phyloP scores from a whole-genome alignment of 2,329 filamentous ascomycete species.

The Fusarium pilosicola region DNA sequence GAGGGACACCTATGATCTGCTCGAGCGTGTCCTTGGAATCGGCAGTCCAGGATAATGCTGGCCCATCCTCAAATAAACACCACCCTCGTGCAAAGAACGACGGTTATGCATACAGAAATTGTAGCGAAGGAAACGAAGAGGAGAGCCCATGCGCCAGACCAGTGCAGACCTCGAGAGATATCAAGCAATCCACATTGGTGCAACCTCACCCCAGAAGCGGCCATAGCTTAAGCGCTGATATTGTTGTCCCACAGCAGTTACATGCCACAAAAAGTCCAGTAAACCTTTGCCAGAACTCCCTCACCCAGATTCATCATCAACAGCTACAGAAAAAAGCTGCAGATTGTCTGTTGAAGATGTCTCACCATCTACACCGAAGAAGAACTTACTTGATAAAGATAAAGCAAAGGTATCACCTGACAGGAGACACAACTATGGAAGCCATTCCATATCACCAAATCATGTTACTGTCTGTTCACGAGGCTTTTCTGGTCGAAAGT shows the following conservation, averaged over 20 bases:
- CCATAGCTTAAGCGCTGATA: slow-evolving; percentile 27
- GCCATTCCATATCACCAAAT: slow-evolving; percentile 19
- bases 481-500: slow-evolving; percentile 38
- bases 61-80: background rate
- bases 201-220: slow-evolving; percentile 19
- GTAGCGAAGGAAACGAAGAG: background rate
- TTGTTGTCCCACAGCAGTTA: slow-evolving; percentile 5
- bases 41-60: background rate
- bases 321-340: slow-evolving; percentile 7
- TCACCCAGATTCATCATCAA: background rate
- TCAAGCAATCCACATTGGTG: background rate
- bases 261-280: background rate
- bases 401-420: background rate
- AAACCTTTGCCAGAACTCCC: slow-evolving; percentile 23
- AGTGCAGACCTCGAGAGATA: slow-evolving; percentile 7
- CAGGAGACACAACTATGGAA: background rate
- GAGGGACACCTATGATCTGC: background rate
- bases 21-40: background rate
- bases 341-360: background rate
- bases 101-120: background rate
- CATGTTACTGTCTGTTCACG: slow-evolving; percentile 44
- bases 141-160: background rate
- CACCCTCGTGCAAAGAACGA: background rate
- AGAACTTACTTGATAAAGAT: background rate
- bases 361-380: background rate